These are phyloP conservation scores for Termitomyces sp. DNA, from an alignment of 768 basidiomycete genomes.

Conservation along the genomic window DNA sequence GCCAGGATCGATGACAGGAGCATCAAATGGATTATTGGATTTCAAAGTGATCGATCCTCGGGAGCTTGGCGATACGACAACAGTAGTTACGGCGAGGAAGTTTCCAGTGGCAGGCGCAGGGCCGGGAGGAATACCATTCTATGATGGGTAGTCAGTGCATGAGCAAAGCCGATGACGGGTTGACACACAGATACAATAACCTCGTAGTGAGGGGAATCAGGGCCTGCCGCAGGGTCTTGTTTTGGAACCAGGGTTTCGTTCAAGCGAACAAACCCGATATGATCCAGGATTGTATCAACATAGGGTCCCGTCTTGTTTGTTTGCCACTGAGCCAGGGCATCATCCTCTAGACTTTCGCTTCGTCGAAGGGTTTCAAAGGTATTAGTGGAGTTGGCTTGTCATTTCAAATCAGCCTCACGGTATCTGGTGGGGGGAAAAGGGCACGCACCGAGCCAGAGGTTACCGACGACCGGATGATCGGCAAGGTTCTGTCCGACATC, in stretches of 20 bases:
- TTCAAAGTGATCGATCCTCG: constrained; percentile 21
- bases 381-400: constrained; percentile 13
- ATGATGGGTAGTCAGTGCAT: background rate
- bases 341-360: constrained; percentile 5
- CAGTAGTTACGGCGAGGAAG: constrained; percentile 5
- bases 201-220: constrained; percentile 28
- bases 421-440: background rate
- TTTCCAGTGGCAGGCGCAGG: constrained; percentile 9
- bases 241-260: constrained; percentile 7
- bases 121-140: constrained; percentile 11
- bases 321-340: constrained; percentile 21
- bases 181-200: constrained; percentile 22
- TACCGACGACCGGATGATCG: constrained; percentile 25
- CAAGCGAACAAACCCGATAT: constrained; percentile 24
- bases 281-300: constrained; percentile 17
- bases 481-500: constrained; percentile 32
- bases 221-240: constrained; percentile 26
- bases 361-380: constrained; percentile 21
- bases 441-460: constrained; percentile 15
- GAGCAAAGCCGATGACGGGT: background rate
- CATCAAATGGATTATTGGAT: constrained; percentile 35
- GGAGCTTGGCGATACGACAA: constrained; percentile 15
- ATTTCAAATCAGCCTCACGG: background rate
- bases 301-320: constrained; percentile 24
- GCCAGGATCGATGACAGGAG: constrained; percentile 40